phyloP scores from a whole-genome alignment of 306 rosid species.

The Malus domestica region DNA sequence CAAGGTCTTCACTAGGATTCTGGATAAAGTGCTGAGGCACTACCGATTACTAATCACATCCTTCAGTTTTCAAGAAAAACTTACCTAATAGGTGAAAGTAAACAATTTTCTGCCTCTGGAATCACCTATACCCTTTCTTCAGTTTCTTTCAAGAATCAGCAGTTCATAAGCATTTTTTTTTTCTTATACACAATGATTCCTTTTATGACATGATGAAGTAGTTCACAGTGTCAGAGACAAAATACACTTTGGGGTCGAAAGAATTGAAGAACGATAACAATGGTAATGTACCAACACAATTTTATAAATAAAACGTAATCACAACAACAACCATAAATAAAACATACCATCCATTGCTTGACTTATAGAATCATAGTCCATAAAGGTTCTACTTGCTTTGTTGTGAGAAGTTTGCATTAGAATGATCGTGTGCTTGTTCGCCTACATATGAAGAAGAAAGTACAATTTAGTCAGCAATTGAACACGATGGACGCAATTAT shows the following conservation, averaged over 20 bases:
- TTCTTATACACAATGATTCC: background rate
- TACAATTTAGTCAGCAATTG: conserved; percentile 5
- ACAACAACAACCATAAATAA: background rate
- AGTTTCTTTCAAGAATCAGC: background rate
- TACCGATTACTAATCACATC: background rate
- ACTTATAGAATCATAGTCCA: conserved; percentile 77
- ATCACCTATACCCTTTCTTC: background rate
- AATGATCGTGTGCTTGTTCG: conserved; percentile 89
- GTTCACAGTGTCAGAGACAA: background rate
- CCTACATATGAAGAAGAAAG: conserved; percentile 35
- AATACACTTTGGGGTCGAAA: background rate
- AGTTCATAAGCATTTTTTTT: background rate
- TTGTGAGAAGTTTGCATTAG: conserved; percentile 84
- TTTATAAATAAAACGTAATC: background rate
- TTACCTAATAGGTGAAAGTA: background rate
- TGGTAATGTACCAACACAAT: background rate
- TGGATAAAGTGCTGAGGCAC: background rate
- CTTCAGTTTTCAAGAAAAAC: background rate
- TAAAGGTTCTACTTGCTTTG: conserved; percentile 84
- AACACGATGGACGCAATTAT: background rate
- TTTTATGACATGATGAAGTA: background rate
- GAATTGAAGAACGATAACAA: background rate
- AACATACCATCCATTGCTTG: conserved; percentile 92
- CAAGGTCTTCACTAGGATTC: background rate
- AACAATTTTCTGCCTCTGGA: background rate